phyloP scores from a whole-genome alignment of 345 rosid genomes.

The Eucalyptus caleyi region DNA sequence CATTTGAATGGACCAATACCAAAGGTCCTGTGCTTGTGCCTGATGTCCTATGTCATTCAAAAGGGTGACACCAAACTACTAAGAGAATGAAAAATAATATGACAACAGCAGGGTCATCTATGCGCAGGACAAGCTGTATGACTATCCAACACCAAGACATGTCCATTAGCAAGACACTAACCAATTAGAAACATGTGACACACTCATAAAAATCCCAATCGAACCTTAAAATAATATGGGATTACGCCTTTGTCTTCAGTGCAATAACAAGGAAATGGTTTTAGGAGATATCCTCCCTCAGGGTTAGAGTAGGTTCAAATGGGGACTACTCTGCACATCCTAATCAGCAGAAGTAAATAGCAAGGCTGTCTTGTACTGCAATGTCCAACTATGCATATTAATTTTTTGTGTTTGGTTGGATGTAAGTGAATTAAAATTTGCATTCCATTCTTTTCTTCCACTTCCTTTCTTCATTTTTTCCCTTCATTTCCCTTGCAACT shows the following conservation, averaged over 20 bases:
- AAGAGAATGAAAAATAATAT: neutral
- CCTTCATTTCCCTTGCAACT: neutral
- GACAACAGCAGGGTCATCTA: neutral
- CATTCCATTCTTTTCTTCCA: neutral
- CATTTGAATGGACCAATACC: neutral
- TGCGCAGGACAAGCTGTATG: neutral
- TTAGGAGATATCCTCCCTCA: neutral
- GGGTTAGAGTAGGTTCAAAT: neutral
- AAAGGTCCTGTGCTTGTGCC: neutral
- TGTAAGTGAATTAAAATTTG: neutral
- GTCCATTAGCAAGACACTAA: neutral
- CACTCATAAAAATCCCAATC: neutral
- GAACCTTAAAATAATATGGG: neutral
- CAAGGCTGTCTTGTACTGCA: neutral
- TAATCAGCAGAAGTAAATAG: neutral
- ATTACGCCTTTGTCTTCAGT: neutral
- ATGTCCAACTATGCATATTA: neutral
- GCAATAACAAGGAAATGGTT: neutral
- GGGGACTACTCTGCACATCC: neutral
- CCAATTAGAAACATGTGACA: neutral
- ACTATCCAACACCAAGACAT: neutral
- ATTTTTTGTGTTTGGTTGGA: neutral
- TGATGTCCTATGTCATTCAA: neutral
- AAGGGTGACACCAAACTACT: neutral
- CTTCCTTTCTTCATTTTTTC: neutral